Evolutionary conservation across 2,329 filamentous ascomycete species (phyloP).

Genomic region (Coniochaeta sp.): DNA sequence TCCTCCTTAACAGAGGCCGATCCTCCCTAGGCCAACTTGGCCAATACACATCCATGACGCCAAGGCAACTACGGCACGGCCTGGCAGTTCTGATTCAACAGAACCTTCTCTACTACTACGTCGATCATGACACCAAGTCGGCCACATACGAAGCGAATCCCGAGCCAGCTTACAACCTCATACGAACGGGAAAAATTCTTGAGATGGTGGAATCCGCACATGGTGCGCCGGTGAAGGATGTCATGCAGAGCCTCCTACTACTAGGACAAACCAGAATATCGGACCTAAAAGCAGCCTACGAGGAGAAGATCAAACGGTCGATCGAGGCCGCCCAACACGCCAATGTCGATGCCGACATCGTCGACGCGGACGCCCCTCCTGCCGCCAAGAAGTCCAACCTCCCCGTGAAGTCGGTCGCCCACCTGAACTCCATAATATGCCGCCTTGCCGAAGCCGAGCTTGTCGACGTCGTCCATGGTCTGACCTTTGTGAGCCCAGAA

Average conservation of each 20-base stretch:
- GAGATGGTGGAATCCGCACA: conserved; percentile 67
- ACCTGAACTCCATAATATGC: conserved; percentile 42
- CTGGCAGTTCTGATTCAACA: conserved; percentile 83
- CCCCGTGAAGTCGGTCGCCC: conserved; percentile 34
- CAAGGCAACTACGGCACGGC: conserved; percentile 72
- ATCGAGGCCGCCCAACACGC: conserved; percentile 8
- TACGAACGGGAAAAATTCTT: conserved; percentile 75
- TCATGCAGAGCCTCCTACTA: conserved; percentile 68
- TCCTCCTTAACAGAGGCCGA: conserved; percentile 71
- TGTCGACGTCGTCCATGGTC: conserved; percentile 53
- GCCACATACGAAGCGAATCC: conserved; percentile 82
- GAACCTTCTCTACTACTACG: conserved; percentile 71
- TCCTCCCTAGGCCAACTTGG: conserved; percentile 62
- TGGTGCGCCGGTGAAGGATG: conserved; percentile 63
- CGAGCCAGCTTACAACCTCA: conserved; percentile 70
- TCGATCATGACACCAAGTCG: conserved; percentile 50
- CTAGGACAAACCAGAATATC: conserved; percentile 70
- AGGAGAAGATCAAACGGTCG: conserved; percentile 21
- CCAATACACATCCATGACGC: conserved; percentile 63
- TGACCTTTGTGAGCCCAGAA: conserved; percentile 51
- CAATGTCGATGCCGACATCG: conserved; percentile 17
- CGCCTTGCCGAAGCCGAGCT: conserved; percentile 58
- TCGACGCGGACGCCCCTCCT: conserved; percentile 23
- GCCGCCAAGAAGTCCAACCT: conserved; percentile 24
- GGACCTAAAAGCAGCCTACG: conserved; percentile 60